Evolutionary conservation across 164 flowering plant species (phyloP), one percentile per base, ranked within the genome.

Genomic region (Liquidambar formosana): DNA sequence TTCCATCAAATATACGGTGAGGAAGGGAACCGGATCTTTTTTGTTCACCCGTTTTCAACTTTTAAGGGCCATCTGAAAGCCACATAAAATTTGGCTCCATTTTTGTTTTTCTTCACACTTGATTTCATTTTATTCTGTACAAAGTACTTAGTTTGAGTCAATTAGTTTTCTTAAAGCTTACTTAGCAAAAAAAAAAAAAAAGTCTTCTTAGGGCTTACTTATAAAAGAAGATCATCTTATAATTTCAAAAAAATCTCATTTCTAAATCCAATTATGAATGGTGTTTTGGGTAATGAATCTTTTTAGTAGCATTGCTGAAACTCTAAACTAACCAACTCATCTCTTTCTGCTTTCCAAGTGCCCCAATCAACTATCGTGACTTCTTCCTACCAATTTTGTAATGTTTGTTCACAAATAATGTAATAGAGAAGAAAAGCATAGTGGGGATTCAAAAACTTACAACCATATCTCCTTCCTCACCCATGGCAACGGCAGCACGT

Each of bases 401-500:
- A 45, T 60, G 38, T 25, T 26, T 27, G 52, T 18, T 0, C 10
- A 8, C 38, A 43, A n/a, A 61, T 21, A 18, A 45, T 59, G 21
- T 28, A 44, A 45, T 15, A 48, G 8, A 64, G 27, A 10, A 47
- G 43, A 74, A 45, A 27, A 33, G 22, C 22, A 2, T 66, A 57
- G 1, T 14, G 61, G 57, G 58, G 69, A n/a, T 56, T 48, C 54
- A 46, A 61, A 71, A 26, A 89, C 99, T 87, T 95, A 95, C 99
- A 75, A 95, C 94, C 84, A 92, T 76, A 76, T 95, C 99, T 21
- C 97, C 99, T 83, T 95, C 99, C 81, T 95, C 99, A 0, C 97
- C 99, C 99, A 95, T 93, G 69, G 99, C 99, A 73, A 93, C 97
- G 44, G 97, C 99, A 73, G 86, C 81, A 47, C 97, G 90, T 46